Base-by-base conservation (phyloP, 352 stramenopile species). In the Halophytophthora batemanensis region DNA sequence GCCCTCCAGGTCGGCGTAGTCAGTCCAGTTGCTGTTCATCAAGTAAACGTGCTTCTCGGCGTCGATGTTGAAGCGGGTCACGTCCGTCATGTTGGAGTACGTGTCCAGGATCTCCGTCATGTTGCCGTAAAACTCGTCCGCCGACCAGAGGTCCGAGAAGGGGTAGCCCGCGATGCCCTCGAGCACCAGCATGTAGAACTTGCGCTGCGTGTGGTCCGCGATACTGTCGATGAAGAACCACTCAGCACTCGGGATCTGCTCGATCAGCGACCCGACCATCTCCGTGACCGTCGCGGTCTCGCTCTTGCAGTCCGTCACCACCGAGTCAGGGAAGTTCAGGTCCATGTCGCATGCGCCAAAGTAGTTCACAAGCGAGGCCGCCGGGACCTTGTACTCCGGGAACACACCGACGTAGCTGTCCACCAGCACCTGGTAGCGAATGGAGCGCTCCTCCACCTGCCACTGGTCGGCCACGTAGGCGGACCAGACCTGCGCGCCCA, bases 201-300 rank as follows among this genome's bases (percentile, higher is more conserved):
- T 58, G 28, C 71, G 71, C 57, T 82, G 71, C 11, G 56, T 68
- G 38, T 59, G 51, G 59, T 82, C 71, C 40, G 34, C 52, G 46
- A 69, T 73, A 34, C 61, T 74, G 64, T 77, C 60, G 18, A 75
- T 62, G 53, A 74, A 77, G 12, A 82, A 50, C 71, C 71, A 82
- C 45, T 74, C 52, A 56, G 48, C 60, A 23, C 23, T 61, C 25
- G 64, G 53, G 15, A 58, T 62, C 34, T 58, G 34, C 37, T 69
- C 46, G 50, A 79, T 54, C 41, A 78, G 59, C 0, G 57, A 45
- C 41, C 50, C 42, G 28, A 77, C 43, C 11, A 81, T 41, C n/a
- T 78, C 65, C 1, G 42, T 47, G 11, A 74, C 58, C 14, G 59
- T 66, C 17, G 61, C 44, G 14, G 31, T 65, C 23, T 59, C 53